Percentiles rank a stretch among this genome's conserved stretches.
Conservation (phyloP, 306 rosid genomes). For the Herpetospermum pedunculosum region DNA sequence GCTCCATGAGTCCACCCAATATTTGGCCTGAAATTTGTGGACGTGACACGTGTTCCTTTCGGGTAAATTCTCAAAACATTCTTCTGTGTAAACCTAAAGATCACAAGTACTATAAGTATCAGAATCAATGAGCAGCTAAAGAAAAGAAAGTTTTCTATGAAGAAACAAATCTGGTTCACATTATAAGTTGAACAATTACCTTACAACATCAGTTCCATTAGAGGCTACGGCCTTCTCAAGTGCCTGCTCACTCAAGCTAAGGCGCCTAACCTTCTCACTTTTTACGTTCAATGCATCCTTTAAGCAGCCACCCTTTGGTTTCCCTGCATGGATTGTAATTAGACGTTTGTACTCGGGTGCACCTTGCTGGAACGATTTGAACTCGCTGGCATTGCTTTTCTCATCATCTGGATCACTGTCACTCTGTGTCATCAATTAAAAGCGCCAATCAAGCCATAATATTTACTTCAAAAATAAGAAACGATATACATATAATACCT, state of each 20-base stretch:
- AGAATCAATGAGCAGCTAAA: slow-evolving; percentile 5
- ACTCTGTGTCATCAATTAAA: slow-evolving; percentile 24
- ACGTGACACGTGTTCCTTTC: slow-evolving; percentile 67
- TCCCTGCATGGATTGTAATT: slow-evolving; percentile 88
- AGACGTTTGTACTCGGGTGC: slow-evolving; percentile 53
- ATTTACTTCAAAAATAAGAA: slow-evolving; percentile 4
- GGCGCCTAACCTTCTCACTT: slow-evolving; percentile 52
- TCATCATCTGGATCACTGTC: slow-evolving; percentile 50
- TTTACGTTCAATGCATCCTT: slow-evolving; percentile 34
- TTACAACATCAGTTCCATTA: slow-evolving; percentile 52
- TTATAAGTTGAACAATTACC: slow-evolving; percentile 26
- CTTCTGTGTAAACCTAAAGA: slow-evolving; percentile 66
- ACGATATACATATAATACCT: slow-evolving; percentile 4
- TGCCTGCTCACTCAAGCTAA: slow-evolving; percentile 73
- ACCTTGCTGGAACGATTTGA: slow-evolving; percentile 29
- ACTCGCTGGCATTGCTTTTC: slow-evolving; percentile 24
- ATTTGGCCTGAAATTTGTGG: slow-evolving; percentile 71
- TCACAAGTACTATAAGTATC: slow-evolving; percentile 10
- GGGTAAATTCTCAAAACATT: slow-evolving; percentile 75
- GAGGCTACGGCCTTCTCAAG: slow-evolving; percentile 45
- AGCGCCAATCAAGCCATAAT: background rate
- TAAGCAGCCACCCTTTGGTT: slow-evolving; percentile 51
- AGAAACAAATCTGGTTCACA: background rate
- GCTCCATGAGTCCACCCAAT: slow-evolving; percentile 92
- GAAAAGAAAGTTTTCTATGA: background rate